Evolutionary conservation across 371 early-diverging fungal genomes (phyloP).

Genomic region (Mucor velutinosus): DNA sequence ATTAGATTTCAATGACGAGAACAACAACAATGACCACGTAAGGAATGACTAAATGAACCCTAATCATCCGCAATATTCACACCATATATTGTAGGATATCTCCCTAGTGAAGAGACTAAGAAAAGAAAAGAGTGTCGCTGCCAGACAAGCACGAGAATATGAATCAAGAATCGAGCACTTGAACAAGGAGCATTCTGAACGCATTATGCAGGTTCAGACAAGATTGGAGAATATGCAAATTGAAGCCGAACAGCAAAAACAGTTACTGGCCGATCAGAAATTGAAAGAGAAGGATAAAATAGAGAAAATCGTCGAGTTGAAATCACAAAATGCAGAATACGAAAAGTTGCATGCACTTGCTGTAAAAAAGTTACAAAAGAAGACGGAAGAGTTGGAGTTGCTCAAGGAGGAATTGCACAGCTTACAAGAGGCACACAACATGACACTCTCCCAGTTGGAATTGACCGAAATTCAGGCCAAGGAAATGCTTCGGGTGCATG

Average conservation of each 20-base stretch:
- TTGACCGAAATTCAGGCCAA: background rate
- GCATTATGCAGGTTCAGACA: conserved; percentile 18
- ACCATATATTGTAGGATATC: background rate
- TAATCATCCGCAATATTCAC: background rate
- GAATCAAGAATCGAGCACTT: background rate
- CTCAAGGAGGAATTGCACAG: background rate
- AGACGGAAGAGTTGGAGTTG: conserved; percentile 12
- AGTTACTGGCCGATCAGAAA: conserved; percentile 10
- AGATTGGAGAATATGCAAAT: conserved; percentile 14
- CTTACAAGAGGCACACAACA: background rate
- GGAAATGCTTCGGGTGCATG: background rate
- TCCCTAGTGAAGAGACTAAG: background rate
- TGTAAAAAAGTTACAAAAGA: conserved; percentile 14
- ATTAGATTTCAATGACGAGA: background rate
- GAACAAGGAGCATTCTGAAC: conserved; percentile 5
- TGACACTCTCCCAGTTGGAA: background rate
- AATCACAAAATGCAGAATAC: background rate
- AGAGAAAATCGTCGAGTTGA: conserved; percentile 21
- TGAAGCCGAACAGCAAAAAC: conserved; percentile 20
- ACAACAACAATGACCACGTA: conserved; percentile 2
- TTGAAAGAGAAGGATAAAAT: conserved; percentile 19
- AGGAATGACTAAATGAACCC: background rate
- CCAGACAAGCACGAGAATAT: conserved; percentile 6
- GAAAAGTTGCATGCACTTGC: background rate
- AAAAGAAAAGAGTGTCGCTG: background rate